Base-by-base conservation (phyloP, 78 protist genomes). In the Salpingoeca rosetta region DNA sequence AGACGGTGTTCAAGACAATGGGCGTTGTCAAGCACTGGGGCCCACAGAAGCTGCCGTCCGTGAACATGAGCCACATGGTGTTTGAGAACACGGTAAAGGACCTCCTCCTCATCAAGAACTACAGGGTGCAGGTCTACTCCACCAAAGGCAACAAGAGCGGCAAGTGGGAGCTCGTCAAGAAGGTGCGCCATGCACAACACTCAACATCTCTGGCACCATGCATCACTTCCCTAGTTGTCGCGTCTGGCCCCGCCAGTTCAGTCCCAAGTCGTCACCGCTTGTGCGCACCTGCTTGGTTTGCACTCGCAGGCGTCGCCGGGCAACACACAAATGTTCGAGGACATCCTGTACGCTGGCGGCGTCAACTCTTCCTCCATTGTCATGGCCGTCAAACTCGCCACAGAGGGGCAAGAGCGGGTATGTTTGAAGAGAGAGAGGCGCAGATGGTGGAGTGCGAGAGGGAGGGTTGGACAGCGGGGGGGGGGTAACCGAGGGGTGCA, bases 291-390 rank as follows among this genome's bases (percentile, higher is more conserved):
- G 57, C 12, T 3, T 17, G 57, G 28, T 17, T 45, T 45, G 57
- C 28, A 3, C 28, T 45, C 28, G 28, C 74, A 81, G 86, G 90
- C 72, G 43, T 84, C 91, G 0, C 93, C 93, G 17, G 93, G 93
- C 72, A 88, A 90, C 37, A 31, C 88, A 38, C 82, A 85, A 44
- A 43, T 36, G 25, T 90, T 90, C 27, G 89, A 90, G 83, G 93
- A 90, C 27, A 37, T 41, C 31, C 36, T 87, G 39, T 85, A 87
- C 40, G 10, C 57, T 11, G 37, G 40, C 81, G 80, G 3, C 28
- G 12, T 39, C 44, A 28, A 10, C 24, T 2, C 37, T n/a, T 44
- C 89, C 3, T 35, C 90, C 17, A 57, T 84, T 26, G 79, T 81
- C 38, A 44, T 84, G 31, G 91, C 88, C 31, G 87, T 90, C 57